Percentiles rank a stretch among this genome's conserved stretches.
These are phyloP conservation scores for Acacia melanoxylon DNA, from an alignment of 306 rosid genomes.

Conservation along the genomic window DNA sequence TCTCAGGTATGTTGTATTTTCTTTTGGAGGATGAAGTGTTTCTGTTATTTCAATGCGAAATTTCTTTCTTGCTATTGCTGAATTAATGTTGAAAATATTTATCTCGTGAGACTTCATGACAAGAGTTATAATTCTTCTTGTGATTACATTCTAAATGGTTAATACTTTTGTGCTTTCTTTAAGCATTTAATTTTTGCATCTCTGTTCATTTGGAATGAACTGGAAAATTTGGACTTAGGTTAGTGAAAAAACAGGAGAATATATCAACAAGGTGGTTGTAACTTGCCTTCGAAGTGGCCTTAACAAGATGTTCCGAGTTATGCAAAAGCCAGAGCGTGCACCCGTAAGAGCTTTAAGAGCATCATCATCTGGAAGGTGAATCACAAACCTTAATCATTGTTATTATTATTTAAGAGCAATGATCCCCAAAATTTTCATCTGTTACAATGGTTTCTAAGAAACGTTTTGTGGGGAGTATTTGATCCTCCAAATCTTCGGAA, in stretches of 20 bases:
- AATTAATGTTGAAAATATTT: constrained; percentile 4
- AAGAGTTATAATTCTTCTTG: constrained; percentile 25
- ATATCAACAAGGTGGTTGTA: constrained; percentile 79
- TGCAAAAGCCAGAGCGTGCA: constrained; percentile 98
- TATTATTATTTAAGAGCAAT: constrained; percentile 11
- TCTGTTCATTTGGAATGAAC: constrained; percentile 25
- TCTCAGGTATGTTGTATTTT: constrained; percentile 61
- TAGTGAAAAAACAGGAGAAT: constrained; percentile 93
- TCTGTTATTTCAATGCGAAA: constrained; percentile 1
- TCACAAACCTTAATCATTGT: constrained; percentile 30
- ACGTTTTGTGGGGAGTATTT: constrained; percentile 21
- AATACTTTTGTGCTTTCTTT: neutral
- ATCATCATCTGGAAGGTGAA: constrained; percentile 98
- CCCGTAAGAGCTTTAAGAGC: constrained; percentile 94
- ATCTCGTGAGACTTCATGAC: constrained; percentile 8
- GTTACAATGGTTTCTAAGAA: constrained; percentile 23
- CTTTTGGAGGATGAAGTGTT: constrained; percentile 16
- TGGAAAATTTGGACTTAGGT: constrained; percentile 57
- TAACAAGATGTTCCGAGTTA: constrained; percentile 83
- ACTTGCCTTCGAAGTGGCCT: constrained; percentile 95
- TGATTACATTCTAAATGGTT: constrained; percentile 9
- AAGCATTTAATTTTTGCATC: constrained; percentile 19
- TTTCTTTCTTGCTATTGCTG: constrained; percentile 11
- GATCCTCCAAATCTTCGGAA: constrained; percentile 21
- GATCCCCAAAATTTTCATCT: neutral